A percentile compares a stretch with the other conserved stretches of the same genome.
phyloP scores from a whole-genome alignment of 2,329 filamentous ascomycete species.

The Cryphonectria naterciae region DNA sequence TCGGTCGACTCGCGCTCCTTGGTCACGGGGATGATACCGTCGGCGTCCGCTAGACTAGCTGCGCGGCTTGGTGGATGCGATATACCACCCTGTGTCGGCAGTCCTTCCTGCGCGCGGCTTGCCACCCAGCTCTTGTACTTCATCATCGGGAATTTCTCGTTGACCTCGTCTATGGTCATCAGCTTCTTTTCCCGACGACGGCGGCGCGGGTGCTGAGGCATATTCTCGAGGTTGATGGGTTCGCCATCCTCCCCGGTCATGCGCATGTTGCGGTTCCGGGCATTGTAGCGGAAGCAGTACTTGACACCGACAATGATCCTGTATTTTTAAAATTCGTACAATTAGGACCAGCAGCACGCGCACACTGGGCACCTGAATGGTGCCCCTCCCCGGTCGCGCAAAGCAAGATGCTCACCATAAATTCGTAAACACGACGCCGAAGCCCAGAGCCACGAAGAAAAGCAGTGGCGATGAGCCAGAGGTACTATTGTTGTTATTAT shows the following conservation, averaged over 20 bases:
- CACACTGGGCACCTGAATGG: neutral
- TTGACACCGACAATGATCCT: constrained; percentile 99
- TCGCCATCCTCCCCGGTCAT: constrained; percentile 76
- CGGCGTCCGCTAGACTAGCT: constrained; percentile 71
- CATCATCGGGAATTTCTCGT: constrained; percentile 91
- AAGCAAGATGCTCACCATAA: constrained; percentile 73
- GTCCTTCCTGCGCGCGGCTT: constrained; percentile 77
- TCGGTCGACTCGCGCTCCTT: constrained; percentile 53
- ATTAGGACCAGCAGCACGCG: constrained; percentile 33
- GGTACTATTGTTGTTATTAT: constrained; percentile 13
- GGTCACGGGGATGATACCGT: constrained; percentile 55
- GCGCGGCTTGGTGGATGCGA: constrained; percentile 73
- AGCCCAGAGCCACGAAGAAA: constrained; percentile 95
- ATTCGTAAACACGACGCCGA: constrained; percentile 98
- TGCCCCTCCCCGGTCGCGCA: neutral
- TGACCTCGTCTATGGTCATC: constrained; percentile 99
- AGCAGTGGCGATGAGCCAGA: constrained; percentile 68
- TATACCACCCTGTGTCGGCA: constrained; percentile 84
- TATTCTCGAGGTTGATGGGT: constrained; percentile 82
- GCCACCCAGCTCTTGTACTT: constrained; percentile 98
- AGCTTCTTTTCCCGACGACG: constrained; percentile 94
- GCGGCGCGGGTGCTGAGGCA: constrained; percentile 83
- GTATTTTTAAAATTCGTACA: constrained; percentile 16
- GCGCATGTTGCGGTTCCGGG: constrained; percentile 81
- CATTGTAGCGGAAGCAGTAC: constrained; percentile 98